A percentile compares a stretch with the other conserved stretches of the same genome.
Evolutionary conservation across 192 early-diverging fungal genomes (phyloP).

Genomic region (Coemansia sp.): DNA sequence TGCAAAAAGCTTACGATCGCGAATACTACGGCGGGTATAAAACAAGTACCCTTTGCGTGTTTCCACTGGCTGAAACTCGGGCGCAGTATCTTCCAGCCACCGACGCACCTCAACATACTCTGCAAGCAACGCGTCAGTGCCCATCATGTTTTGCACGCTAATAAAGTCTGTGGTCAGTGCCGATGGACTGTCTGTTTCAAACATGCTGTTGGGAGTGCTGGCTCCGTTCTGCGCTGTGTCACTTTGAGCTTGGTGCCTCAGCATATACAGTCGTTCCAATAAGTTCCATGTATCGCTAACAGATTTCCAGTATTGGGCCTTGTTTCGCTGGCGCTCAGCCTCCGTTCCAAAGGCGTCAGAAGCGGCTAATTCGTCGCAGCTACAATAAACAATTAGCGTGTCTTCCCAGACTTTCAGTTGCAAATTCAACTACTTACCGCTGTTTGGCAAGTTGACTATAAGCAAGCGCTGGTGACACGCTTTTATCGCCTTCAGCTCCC

Average conservation of each 20-base stretch:
- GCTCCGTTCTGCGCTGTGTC: neutral
- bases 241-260: slow-evolving; percentile 19
- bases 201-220: neutral
- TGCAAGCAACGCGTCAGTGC: slow-evolving; percentile 13
- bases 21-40: slow-evolving; percentile 48
- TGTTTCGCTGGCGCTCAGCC: slow-evolving; percentile 1
- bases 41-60: slow-evolving; percentile 54
- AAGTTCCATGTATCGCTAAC: slow-evolving; percentile 54
- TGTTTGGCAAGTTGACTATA: slow-evolving; percentile 32
- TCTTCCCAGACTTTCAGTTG: neutral
- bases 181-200: neutral
- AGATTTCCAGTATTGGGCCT: slow-evolving; percentile 27
- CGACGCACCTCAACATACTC: slow-evolving; percentile 47
- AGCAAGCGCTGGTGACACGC: slow-evolving; percentile 11
- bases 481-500: neutral
- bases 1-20: slow-evolving; percentile 10
- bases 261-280: slow-evolving; percentile 34
- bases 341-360: slow-evolving; percentile 2
- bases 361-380: neutral
- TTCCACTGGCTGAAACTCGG: slow-evolving; percentile 45
- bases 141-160: slow-evolving; percentile 41
- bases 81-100: slow-evolving; percentile 54
- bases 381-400: neutral
- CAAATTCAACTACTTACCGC: slow-evolving; percentile 30
- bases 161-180: slow-evolving; percentile 26